phyloP scores from a whole-genome alignment of 106 monocot genomes.

The Phalaenopsis equestris region DNA sequence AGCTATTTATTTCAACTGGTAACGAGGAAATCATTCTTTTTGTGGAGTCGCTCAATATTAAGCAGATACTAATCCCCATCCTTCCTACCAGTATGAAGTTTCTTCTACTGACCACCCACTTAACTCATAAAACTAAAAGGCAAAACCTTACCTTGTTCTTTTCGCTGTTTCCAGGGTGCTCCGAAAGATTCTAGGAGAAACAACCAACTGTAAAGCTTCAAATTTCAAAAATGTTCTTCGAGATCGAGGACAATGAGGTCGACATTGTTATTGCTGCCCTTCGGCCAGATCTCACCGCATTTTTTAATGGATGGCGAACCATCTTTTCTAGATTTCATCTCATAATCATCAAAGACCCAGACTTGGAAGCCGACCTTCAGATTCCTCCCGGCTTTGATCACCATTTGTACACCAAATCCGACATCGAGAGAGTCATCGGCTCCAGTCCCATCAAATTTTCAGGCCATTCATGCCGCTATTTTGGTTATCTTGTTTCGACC shows the following conservation, averaged over 20 bases:
- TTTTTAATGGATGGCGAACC: conserved; percentile 64
- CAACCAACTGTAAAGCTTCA: too few species aligned
- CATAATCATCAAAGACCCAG: conserved; percentile 72
- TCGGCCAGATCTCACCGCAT: conserved; percentile 49
- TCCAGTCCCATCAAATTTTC: conserved; percentile 59
- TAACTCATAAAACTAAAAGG: neutral
- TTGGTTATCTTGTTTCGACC: conserved; percentile 77
- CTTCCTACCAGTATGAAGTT: conserved; percentile 77
- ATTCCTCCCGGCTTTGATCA: conserved; percentile 72
- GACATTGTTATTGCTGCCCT: conserved; percentile 79
- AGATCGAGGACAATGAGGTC: conserved; percentile 52
- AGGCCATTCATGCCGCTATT: conserved; percentile 76
- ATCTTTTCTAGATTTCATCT: conserved; percentile 69
- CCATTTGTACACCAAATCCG: conserved; percentile 64
- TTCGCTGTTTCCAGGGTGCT: conserved; percentile 55
- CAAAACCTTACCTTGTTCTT: neutral
- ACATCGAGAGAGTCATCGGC: conserved; percentile 37
- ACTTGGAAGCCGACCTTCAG: conserved; percentile 48
- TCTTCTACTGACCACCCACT: neutral
- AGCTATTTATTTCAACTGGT: conserved; percentile 65
- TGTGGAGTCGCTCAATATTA: conserved; percentile 65
- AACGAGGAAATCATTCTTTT: conserved; percentile 65
- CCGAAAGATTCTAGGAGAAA: conserved; percentile 50
- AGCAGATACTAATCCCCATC: conserved; percentile 50
- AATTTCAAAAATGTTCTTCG: conserved; percentile 38